Conservation (phyloP, 768 basidiomycete genomes). For the Russula vinacea region DNA sequence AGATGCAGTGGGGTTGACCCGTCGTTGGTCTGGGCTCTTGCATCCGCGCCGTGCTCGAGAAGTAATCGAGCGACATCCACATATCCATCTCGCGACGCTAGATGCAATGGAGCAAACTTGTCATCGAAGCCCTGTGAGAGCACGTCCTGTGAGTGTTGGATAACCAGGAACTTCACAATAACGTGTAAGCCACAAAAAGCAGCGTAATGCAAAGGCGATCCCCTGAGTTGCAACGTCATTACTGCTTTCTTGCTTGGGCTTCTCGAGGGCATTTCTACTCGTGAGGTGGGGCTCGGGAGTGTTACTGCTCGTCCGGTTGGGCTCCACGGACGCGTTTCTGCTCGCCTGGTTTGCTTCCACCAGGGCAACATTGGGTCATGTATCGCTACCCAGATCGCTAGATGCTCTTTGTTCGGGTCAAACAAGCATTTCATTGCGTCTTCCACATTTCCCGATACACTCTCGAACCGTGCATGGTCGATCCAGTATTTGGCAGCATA, state of each 20-base stretch:
- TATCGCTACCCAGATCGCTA: conserved; percentile 1
- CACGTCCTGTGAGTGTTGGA: neutral
- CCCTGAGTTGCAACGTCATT: neutral
- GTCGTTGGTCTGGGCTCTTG: neutral
- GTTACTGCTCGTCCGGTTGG: no score
- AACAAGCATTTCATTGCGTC: conserved; percentile 1
- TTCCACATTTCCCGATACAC: neutral
- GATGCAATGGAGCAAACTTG: neutral
- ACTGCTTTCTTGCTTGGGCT: neutral
- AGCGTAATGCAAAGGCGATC: neutral
- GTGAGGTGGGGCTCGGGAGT: no score
- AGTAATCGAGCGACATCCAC: neutral
- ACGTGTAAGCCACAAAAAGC: neutral
- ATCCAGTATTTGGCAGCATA: conserved; percentile 11
- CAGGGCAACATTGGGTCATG: neutral
- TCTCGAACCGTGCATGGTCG: neutral
- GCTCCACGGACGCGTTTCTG: no score
- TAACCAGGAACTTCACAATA: neutral
- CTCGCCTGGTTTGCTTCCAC: no score
- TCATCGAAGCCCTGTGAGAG: neutral
- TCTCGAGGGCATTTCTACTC: no score
- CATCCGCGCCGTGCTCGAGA: neutral
- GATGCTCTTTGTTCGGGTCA: neutral
- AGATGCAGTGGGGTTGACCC: neutral
- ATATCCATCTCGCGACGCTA: neutral